Conservation (phyloP, 768 basidiomycete species). For the Galerina marginata region DNA sequence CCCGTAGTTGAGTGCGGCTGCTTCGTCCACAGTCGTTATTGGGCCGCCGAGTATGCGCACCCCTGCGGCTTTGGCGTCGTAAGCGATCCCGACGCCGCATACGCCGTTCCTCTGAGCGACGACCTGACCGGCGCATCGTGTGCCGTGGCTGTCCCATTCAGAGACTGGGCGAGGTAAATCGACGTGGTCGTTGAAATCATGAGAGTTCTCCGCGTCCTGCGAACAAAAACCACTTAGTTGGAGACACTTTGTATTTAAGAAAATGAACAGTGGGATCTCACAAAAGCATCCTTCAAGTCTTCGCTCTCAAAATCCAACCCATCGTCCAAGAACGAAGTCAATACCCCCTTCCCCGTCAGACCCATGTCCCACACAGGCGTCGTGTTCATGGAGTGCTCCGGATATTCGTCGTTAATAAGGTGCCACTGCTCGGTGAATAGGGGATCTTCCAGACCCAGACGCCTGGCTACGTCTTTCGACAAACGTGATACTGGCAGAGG, state of each 20-base stretch:
- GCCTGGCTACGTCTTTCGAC: slow-evolving; percentile 52
- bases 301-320: slow-evolving; percentile 87
- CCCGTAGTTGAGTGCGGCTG: slow-evolving; percentile 92
- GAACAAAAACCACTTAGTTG: slow-evolving; percentile 39
- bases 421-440: slow-evolving; percentile 91
- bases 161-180: slow-evolving; percentile 83
- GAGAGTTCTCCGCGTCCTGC: slow-evolving; percentile 84
- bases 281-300: slow-evolving; percentile 91
- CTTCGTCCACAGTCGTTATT: slow-evolving; percentile 94
- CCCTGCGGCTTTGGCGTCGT: slow-evolving; percentile 87
- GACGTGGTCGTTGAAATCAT: slow-evolving; percentile 95
- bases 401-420: slow-evolving; percentile 82
- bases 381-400: slow-evolving; percentile 88
- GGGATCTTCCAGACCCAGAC: slow-evolving; percentile 78
- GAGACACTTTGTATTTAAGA: not conserved
- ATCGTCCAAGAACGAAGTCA: slow-evolving; percentile 90
- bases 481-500: slow-evolving; percentile 56
- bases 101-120: slow-evolving; percentile 89
- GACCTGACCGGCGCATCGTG: slow-evolving; percentile 95
- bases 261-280: slow-evolving; percentile 46
- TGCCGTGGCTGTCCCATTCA: slow-evolving; percentile 92
- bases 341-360: slow-evolving; percentile 83
- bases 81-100: slow-evolving; percentile 94
- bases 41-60: slow-evolving; percentile 92
- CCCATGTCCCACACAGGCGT: slow-evolving; percentile 90